Base-by-base conservation (phyloP, 331 rosid genomes). In the Spiraea crenata region DNA sequence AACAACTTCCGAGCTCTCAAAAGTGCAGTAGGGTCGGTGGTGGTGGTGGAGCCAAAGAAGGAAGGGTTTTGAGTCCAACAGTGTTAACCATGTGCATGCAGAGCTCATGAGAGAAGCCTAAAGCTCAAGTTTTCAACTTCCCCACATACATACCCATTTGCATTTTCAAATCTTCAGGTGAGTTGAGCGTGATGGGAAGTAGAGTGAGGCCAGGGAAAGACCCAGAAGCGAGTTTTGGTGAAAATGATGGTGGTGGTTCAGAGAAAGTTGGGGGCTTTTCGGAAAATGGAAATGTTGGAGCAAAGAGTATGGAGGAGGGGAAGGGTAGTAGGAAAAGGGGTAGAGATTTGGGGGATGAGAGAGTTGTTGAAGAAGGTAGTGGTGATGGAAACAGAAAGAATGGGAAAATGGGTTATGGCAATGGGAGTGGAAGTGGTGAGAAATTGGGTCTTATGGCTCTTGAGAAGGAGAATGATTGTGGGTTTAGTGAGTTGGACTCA, bases 151-250 rank as follows among this genome's bases (percentile, higher is more conserved):
- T 25, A 25, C 31, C 31, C 31, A 25, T 25, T 25, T 25, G 31
- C 31, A 25, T 25, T 25, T 25, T 25, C 31, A 25, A 25, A 25
- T 25, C 31, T 25, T 25, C 5, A 25, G 40, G 7, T 9, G 62
- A 57, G 62, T 35, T 57, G 62, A 20, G 41, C 5, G 63, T 58
- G 63, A 58, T 58, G 44, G 44, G 17, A 5, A 58, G 57, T 51
- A 51, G 20, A 51, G 2, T 6, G 20, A 3, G 52, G 52, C 5
- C n/a, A 48, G n/a, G 52, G 19, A 51, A 58, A 58, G 10, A 58
- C 11, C 44, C 20, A 35, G 11, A 58, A 6, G 31, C 63, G 6
- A 14, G 19, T 38, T 58, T 58, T 31, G 63, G 63, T 4, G 63
- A 31, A 58, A 58, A 35, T 58, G 42, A 17, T 15, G 12, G 63